Evolutionary conservation across 2,329 filamentous ascomycete species (phyloP), one percentile per base, ranked within the genome.

Genomic region (Pseudogymnoascus sp.): DNA sequence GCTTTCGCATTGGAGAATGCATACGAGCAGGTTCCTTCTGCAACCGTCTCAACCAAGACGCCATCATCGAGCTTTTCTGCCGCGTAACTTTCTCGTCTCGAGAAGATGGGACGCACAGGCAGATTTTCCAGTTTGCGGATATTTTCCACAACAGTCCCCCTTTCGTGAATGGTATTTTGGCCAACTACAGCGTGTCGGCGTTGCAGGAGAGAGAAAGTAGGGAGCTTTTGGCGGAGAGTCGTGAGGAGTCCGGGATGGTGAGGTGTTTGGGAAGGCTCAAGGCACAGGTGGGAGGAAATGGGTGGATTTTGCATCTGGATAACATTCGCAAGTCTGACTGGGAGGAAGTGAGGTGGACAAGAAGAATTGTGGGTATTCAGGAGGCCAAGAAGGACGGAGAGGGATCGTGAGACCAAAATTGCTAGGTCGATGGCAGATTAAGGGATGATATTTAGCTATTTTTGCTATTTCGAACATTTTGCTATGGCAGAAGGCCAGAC

Each of bases 51-150:
- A 75, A 75, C 14, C 77, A 80, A 45, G 78, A 81, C 60, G 77
- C 76, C 3, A 78, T 89, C 61, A 80, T 89, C 64, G 86, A 89
- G 69, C 72, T 90, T 0, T 90, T 85, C 68, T 85, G 84, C 3
- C 78, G 83, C 26, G 81, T 89, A 1, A 76, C 76, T 1, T 78
- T 78, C 60, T 88, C 86, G 0, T 80, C 75, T 61, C 80, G 86
- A 0, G 82, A 86, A 62, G 72, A 74, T 11, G 72, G 75, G 6
- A 67, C 69, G 6, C 75, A 71, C 19, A 83, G 79, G 65, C 86
- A 90, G 68, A 77, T 83, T 62, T 88, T 90, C 65, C 78, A 83
- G n/a, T 82, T 90, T 59, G 76, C 78, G 39, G 86, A 89, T 67
- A 71, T 90, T 0, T 86, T 84, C 66, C 82, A 83, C 64, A 78